Conservation (phyloP, 1,139 yeast genomes). For the Geotrichum aggregatum region DNA sequence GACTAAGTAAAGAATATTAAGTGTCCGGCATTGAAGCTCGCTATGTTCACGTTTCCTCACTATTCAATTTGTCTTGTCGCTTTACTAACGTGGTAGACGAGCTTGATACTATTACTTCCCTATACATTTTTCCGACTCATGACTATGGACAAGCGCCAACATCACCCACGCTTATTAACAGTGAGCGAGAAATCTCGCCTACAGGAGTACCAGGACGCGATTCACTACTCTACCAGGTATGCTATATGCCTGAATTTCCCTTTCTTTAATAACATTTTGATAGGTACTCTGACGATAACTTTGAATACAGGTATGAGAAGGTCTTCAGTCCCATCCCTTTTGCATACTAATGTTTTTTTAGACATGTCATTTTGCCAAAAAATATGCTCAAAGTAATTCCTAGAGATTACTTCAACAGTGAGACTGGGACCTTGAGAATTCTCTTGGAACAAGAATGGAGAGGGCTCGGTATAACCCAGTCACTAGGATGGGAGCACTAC, state of each 20-base stretch:
- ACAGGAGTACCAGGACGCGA: conserved; percentile 86
- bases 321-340: neutral
- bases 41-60: too few relatives aligned
- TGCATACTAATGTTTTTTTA: conserved; percentile 24
- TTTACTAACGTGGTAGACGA: too few relatives aligned
- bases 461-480: conserved; percentile 95
- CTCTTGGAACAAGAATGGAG: conserved; percentile 97
- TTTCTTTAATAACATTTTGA: neutral
- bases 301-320: conserved; percentile 53
- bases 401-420: conserved; percentile 91
- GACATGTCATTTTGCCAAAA: conserved; percentile 96
- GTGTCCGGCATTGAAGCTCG: too few relatives aligned
- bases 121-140: neutral
- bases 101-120: neutral
- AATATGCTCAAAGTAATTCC: conserved; percentile 94
- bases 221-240: conserved; percentile 85
- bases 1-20: too few relatives aligned
- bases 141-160: conserved; percentile 11
- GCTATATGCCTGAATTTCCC: conserved; percentile 20
- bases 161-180: conserved; percentile 57
- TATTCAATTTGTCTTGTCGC: too few relatives aligned
- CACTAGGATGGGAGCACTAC: conserved; percentile 96
- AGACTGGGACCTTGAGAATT: conserved; percentile 89
- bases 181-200: conserved; percentile 82
- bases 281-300: conserved; percentile 81